Base-by-base conservation (phyloP, 345 rosid species). In the Noccaea caerulescens region DNA sequence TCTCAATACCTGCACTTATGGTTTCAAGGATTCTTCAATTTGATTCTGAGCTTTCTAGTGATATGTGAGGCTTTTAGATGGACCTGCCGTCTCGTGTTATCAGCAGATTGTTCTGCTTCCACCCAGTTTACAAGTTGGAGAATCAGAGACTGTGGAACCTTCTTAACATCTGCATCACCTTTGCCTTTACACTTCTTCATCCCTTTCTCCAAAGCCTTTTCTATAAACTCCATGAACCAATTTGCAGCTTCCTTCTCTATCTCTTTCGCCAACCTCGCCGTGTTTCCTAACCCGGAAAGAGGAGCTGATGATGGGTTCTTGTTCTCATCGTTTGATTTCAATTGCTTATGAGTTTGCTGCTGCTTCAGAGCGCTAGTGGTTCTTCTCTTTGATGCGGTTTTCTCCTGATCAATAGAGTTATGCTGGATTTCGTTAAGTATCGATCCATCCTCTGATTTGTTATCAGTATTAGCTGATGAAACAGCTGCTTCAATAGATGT, bases 151-250 rank as follows among this genome's bases (percentile, higher is more conserved):
- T 87, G 98, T 10, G 98, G 86, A 33, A 92, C 91, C 63, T 82
- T 84, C 79, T 81, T 81, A 4, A 43, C 79, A 72, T 81, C 91
- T 43, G 67, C 90, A 63, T 82, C 84, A 36, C 36, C 38, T 1
- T 73, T 53, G 30, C 78, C 84, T 75, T 79, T 87, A 9, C 84
- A 46, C 66, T 87, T 89, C 88, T 87, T 91, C 86, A 85, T 75
- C 1, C 99, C 96, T 27, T 64, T 80, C 72, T 88, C 98, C 49
- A 94, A 12, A 10, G 91, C 85, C 76, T 84, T 94, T 82, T 89
- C 98, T 10, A 92, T 50, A 63, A 94, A 92, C 16, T 84, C 96
- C 96, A 94, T 90, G 60, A 95, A 95, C 98, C 99, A 95, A 45
- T 75, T 83, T 30, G 91, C 98, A 5, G 99, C 89, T 82, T 95